Conservation (phyloP, 495 filamentous ascomycete genomes). For the Lasiosphaeria miniovina region DNA sequence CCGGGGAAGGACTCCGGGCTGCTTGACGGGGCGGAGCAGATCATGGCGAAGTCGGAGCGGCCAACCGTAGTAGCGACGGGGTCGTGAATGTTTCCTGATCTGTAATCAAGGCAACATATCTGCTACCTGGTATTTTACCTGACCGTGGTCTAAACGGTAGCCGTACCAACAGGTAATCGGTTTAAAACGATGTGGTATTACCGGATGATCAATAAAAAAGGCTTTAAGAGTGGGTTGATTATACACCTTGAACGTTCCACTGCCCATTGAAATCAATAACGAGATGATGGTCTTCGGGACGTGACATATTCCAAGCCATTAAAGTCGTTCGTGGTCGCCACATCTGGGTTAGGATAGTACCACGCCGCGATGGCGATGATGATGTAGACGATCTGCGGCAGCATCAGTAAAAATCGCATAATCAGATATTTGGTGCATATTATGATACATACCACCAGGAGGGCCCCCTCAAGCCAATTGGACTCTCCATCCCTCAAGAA, state of each 20-base stretch:
- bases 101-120: too few species aligned
- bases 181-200: too few species aligned
- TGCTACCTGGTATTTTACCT: too few species aligned
- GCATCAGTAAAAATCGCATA: not conserved
- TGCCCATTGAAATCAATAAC: too few species aligned
- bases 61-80: not conserved
- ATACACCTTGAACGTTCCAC: too few species aligned
- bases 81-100: conserved; percentile 10
- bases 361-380: conserved; percentile 58
- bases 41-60: not conserved
- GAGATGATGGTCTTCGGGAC: too few species aligned
- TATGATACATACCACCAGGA: conserved; percentile 52
- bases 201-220: too few species aligned
- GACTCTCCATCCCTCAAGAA: conserved; percentile 72
- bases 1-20: not conserved
- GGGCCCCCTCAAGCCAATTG: conserved; percentile 71
- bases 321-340: conserved; percentile 13
- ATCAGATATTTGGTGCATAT: not conserved
- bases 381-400: conserved; percentile 50
- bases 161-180: too few species aligned
- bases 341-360: conserved; percentile 55
- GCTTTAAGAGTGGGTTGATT: too few species aligned
- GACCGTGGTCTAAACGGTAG: too few species aligned
- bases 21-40: not conserved
- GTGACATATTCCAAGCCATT: not conserved